Evolutionary conservation across 202 grass and related monocot species (phyloP), one percentile per base, ranked within the genome.

Genomic region (Dendrocalamus latiflorus): DNA sequence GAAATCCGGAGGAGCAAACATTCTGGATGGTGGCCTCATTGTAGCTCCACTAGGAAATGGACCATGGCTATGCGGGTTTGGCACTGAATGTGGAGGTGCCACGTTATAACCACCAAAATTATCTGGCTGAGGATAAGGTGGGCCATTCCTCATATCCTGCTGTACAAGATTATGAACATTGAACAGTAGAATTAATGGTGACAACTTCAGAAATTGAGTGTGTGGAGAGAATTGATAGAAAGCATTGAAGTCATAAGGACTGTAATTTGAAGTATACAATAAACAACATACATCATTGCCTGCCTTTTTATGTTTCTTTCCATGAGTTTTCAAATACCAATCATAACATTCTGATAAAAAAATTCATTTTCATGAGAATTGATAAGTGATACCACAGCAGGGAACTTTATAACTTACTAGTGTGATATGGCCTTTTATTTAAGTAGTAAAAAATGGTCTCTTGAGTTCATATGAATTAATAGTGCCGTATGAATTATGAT

Each of bases 81-180:
- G n/a, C n/a, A n/a, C n/a, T n/a, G n/a, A n/a, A n/a, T n/a, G n/a
- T n/a, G n/a, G n/a, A n/a, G n/a, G n/a, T n/a, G n/a, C n/a, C n/a
- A n/a, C n/a, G n/a, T n/a, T n/a, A n/a, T n/a, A n/a, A n/a, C n/a
- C n/a, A n/a, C n/a, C n/a, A n/a, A n/a, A n/a, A n/a, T n/a, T n/a
- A n/a, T n/a, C n/a, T n/a, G n/a, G n/a, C n/a, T n/a, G n/a, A n/a
- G n/a, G n/a, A n/a, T n/a, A n/a, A n/a, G n/a, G n/a, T 98, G 51
- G 69, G 2, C 65, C 83, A 51, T 83, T 84, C 57, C 78, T 91
- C 87, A 88, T 81, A 84, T 93, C 93, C 89, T 93, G 88, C 16
- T 55, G 49, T 48, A 78, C 73, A 86, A 86, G 6, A 80, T 79
- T 74, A 89, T n/a, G n/a, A n/a, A n/a, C n/a, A n/a, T n/a, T 41